These are phyloP conservation scores for Penicillium crystallinum DNA, from an alignment of 495 filamentous ascomycete species.

Conservation along the genomic window DNA sequence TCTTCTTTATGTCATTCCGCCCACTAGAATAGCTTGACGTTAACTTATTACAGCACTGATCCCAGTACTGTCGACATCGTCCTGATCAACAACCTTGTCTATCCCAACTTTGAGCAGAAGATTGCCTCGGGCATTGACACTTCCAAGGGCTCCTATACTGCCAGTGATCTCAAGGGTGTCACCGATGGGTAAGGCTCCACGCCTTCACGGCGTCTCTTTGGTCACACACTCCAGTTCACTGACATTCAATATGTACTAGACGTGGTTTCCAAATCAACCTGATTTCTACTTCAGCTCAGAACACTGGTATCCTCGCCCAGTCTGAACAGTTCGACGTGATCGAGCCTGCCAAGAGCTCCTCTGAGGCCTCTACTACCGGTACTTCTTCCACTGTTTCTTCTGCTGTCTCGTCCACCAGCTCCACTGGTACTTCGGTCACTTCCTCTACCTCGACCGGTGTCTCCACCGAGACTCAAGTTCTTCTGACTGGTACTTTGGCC, in stretches of 20 bases:
- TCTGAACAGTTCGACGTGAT: conserved; percentile 36
- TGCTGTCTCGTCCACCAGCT: conserved; percentile 1
- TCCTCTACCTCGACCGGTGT: not conserved
- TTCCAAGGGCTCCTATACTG: conserved; percentile 32
- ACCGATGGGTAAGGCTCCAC: conserved; percentile 23
- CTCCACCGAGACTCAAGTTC: conserved; percentile 5
- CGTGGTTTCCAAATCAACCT: conserved; percentile 40
- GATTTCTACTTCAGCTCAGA: conserved; percentile 20
- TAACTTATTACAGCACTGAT: conserved; percentile 27
- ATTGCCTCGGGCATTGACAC: conserved; percentile 35
- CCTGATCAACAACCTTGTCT: conserved; percentile 37
- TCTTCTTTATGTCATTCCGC: not conserved
- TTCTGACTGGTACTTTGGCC: conserved; percentile 7
- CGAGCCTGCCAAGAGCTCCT: conserved; percentile 12
- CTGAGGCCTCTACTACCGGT: conserved; percentile 11
- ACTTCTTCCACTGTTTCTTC: conserved; percentile 1
- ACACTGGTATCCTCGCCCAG: conserved; percentile 41
- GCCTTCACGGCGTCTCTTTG: not conserved
- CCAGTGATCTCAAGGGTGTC: conserved; percentile 18
- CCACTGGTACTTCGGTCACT: not conserved
- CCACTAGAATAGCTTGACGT: not conserved
- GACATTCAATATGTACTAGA: conserved; percentile 12
- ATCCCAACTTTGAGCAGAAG: conserved; percentile 41
- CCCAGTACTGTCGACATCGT: conserved; percentile 31
- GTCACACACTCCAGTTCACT: not conserved